phyloP scores from a whole-genome alignment of 1,284 basidiomycete genomes.

The Crocinoboletus sp. region DNA sequence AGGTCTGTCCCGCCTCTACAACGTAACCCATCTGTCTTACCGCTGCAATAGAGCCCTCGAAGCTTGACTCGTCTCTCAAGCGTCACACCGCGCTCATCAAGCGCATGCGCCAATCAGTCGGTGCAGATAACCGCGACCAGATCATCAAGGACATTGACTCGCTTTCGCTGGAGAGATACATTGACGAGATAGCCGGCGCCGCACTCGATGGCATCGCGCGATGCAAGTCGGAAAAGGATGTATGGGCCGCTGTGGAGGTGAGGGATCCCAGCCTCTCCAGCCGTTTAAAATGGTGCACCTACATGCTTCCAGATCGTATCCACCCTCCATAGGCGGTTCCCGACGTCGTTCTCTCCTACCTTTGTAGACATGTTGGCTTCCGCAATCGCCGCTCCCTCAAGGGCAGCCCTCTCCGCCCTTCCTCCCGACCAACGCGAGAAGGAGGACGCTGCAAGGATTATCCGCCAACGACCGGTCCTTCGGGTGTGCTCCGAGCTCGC shows the following conservation, averaged over 20 bases:
- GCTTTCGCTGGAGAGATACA: conserved; percentile 91
- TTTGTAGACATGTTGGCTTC: conserved; percentile 63
- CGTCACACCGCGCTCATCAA: conserved; percentile 93
- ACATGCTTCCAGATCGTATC: conserved; percentile 68
- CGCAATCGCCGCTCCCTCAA: conserved; percentile 63
- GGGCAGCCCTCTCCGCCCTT: conserved; percentile 54
- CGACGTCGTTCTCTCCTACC: conserved; percentile 70
- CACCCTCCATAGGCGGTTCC: conserved; percentile 85
- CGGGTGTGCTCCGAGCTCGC: conserved; percentile 90
- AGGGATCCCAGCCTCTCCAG: conserved; percentile 21
- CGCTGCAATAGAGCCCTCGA: conserved; percentile 46
- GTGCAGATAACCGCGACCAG: conserved; percentile 74
- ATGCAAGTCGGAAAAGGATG: conserved; percentile 87
- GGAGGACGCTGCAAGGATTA: conserved; percentile 80
- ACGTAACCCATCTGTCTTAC: conserved; percentile 11
- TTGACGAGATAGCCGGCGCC: conserved; percentile 91
- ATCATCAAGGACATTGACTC: conserved; percentile 89
- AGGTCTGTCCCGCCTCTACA: conserved; percentile 37
- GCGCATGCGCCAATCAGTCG: conserved; percentile 78
- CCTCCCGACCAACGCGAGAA: conserved; percentile 86
- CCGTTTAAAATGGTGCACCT: background rate
- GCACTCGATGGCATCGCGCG: conserved; percentile 80
- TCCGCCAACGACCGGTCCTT: conserved; percentile 81
- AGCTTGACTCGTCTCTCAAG: conserved; percentile 89
- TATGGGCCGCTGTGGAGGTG: conserved; percentile 91